Evolutionary conservation across 140 eudicot species (phyloP).

Genomic region (Bidens hawaiensis): DNA sequence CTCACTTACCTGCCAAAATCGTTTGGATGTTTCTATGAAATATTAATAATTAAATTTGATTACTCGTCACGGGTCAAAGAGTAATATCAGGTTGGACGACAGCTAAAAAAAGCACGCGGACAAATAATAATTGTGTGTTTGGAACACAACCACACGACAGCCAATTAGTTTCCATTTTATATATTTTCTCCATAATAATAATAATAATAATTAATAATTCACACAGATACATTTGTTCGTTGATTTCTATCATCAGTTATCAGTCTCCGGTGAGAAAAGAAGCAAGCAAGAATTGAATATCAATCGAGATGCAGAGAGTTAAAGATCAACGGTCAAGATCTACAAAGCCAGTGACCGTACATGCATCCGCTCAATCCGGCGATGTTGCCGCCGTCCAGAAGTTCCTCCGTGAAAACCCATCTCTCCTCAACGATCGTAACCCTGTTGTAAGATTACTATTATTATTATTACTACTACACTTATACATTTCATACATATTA

Average conservation of each 20-base stretch:
- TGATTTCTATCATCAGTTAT: not conserved
- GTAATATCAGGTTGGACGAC: not conserved
- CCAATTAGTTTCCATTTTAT: not conserved
- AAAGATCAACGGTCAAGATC: constrained; percentile 32
- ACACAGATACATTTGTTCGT: too few relatives aligned
- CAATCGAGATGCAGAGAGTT: constrained; percentile 41
- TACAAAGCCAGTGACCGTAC: constrained; percentile 64
- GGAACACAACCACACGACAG: constrained; percentile 7
- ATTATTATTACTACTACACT: not conserved
- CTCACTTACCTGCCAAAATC: too few relatives aligned
- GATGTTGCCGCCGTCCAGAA: constrained; percentile 61
- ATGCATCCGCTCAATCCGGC: constrained; percentile 81
- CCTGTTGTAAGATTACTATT: constrained; percentile 64
- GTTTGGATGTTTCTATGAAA: too few relatives aligned
- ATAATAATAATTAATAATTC: too few relatives aligned
- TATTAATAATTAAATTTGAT: too few relatives aligned
- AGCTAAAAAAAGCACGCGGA: not conserved
- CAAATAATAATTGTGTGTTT: constrained; percentile 6
- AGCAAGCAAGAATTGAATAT: too few relatives aligned
- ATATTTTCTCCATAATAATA: not conserved
- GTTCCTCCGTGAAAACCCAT: constrained; percentile 64
- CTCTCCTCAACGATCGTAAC: constrained; percentile 85
- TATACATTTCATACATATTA: too few relatives aligned
- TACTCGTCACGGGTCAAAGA: too few relatives aligned
- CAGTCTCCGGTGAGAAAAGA: constrained; percentile 8